Base-by-base conservation (phyloP, 176 grass and related monocot genomes). In the Eragrostis curvula region DNA sequence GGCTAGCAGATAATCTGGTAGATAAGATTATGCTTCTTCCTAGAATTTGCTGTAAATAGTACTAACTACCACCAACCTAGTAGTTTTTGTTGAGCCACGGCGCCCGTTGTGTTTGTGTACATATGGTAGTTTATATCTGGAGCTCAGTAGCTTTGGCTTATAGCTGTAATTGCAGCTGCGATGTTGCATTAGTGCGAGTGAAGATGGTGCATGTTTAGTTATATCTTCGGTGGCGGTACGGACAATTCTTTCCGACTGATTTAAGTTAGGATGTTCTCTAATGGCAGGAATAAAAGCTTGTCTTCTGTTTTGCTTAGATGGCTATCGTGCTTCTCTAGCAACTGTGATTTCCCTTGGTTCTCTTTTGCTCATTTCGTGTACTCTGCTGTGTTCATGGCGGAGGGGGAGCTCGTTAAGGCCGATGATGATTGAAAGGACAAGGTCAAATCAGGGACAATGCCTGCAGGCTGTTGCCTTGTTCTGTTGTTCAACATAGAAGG, bases 41-140 rank as follows among this genome's bases (percentile, higher is more conserved):
- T 57, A 52, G 43, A 68, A 71, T 49, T 66, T 82, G 25, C 73
- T 82, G 66, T 86, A 82, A 58, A 78, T 78, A 50, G 79, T 67
- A 68, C 36, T 64, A 23, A 32, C 69, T 66, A 55, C 47, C 67
- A 74, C 47, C 67, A 80, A 53, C 48, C 39, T 73, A 81, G n/a
- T n/a, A n/a, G 16, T 23, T 82, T 86, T 86, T 82, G 79, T 78
- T 51, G 40, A 66, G 70, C 71, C 44, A 56, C 64, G 53, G 43
- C 10, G 20, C 70, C 65, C 20, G 2, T 50, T 48, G 28, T 75
- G 56, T 71, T 50, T 48, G 28, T 75, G 56, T 71, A 64, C 78
- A 78, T 78, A 27, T 60, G 10, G 23, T 60, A 60, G 28, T 84
- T 27, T 75, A 10, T 57, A 42, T 86, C 36, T 85, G 20, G 16